A percentile compares a stretch with the other conserved stretches of the same genome.
phyloP scores from a whole-genome alignment of 129 eudicot species.

The Solidago caesia region DNA sequence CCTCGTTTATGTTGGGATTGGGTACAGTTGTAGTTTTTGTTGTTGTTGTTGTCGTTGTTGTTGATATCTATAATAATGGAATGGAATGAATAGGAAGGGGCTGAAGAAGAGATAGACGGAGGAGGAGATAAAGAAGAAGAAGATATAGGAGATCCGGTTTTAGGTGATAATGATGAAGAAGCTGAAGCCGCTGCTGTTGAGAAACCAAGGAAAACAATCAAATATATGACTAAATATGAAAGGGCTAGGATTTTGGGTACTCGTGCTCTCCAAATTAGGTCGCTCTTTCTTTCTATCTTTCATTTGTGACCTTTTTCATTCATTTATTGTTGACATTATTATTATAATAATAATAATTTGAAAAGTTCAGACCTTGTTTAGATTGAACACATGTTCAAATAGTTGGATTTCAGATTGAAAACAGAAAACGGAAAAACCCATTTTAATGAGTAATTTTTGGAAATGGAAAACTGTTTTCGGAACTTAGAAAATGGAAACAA shows the following conservation, averaged over 20 bases:
- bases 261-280: conserved; percentile 95
- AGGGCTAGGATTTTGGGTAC: conserved; percentile 95
- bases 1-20: too few species aligned
- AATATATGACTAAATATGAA: conserved; percentile 92
- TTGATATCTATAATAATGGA: neutral
- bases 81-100: conserved; percentile 63
- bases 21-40: too few species aligned
- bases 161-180: conserved; percentile 65
- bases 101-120: conserved; percentile 46
- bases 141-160: conserved; percentile 61
- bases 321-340: neutral
- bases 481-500: neutral
- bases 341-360: neutral
- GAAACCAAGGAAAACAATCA: conserved; percentile 79
- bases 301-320: neutral
- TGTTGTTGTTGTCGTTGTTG: neutral
- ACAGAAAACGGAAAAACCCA: too few species aligned
- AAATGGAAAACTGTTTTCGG: too few species aligned
- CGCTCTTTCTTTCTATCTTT: neutral
- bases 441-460: too few species aligned
- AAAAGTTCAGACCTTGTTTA: too few species aligned
- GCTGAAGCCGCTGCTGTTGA: conserved; percentile 46
- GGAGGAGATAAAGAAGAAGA: conserved; percentile 55
- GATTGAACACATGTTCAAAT: too few species aligned
- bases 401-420: too few species aligned